These are phyloP conservation scores for Chenopodium berlandieri DNA, from an alignment of 148 eudicot genomes.

Conservation along the genomic window DNA sequence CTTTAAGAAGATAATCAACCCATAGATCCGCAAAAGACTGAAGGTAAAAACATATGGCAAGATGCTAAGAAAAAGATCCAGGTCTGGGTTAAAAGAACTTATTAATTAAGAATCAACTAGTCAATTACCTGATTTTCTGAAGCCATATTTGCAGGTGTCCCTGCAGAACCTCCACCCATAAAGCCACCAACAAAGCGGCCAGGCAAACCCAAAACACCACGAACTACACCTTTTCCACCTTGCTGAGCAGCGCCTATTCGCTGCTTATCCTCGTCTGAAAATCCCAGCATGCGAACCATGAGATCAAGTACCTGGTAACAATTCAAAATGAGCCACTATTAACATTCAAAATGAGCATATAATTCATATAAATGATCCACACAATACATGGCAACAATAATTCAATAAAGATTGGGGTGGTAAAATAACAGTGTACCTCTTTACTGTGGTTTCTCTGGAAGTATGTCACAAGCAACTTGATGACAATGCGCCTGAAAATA, in stretches of 20 bases:
- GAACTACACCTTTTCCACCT: slow-evolving; percentile 96
- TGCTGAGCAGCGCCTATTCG: slow-evolving; percentile 91
- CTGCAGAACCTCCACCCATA: slow-evolving; percentile 69
- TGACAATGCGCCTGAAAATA: slow-evolving; percentile 90
- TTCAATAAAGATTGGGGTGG: neutral
- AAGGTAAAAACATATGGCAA: slow-evolving; percentile 1
- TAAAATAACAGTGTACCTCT: slow-evolving; percentile 55
- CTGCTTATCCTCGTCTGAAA: slow-evolving; percentile 95
- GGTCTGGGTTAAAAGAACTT: neutral
- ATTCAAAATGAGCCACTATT: neutral
- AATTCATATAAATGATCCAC: neutral
- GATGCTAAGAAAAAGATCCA: neutral
- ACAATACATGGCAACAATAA: neutral
- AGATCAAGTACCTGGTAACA: slow-evolving; percentile 81
- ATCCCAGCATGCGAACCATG: slow-evolving; percentile 98
- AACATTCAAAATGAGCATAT: slow-evolving; percentile 13
- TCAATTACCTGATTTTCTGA: slow-evolving; percentile 72
- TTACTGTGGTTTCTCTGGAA: slow-evolving; percentile 96
- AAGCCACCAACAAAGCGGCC: slow-evolving; percentile 99
- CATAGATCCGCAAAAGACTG: slow-evolving; percentile 97
- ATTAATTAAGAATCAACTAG: neutral
- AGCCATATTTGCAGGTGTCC: slow-evolving; percentile 41
- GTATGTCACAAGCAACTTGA: slow-evolving; percentile 93
- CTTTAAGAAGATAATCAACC: slow-evolving; percentile 97
- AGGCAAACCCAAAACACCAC: slow-evolving; percentile 92